Conservation (phyloP, 495 filamentous ascomycete genomes). For the Massariosphaeria phaeospora region DNA sequence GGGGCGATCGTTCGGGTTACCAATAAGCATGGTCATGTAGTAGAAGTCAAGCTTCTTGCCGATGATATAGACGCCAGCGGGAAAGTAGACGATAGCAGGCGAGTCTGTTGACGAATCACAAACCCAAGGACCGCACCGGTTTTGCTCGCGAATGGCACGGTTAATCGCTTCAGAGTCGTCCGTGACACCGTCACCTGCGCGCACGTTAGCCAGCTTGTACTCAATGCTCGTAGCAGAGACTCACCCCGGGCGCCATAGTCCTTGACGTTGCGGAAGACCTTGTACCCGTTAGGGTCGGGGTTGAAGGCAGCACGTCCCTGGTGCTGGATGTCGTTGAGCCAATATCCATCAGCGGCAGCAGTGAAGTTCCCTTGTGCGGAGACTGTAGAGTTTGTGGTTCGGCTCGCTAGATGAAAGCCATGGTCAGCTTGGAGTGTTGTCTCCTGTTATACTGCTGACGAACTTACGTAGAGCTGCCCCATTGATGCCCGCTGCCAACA, state of each 20-base stretch:
- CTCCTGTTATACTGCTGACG: neutral
- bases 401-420: neutral
- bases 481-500: slow-evolving; percentile 11
- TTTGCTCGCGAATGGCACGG: slow-evolving; percentile 67
- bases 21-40: slow-evolving; percentile 44
- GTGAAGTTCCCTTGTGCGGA: neutral
- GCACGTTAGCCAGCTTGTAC: slow-evolving; percentile 12
- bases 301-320: slow-evolving; percentile 36
- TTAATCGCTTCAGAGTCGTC: slow-evolving; percentile 93
- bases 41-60: slow-evolving; percentile 31
- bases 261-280: slow-evolving; percentile 82
- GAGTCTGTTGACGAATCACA: slow-evolving; percentile 80
- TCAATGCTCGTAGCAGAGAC: neutral
- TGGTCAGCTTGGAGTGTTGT: neutral
- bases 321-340: slow-evolving; percentile 28
- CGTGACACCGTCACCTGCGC: slow-evolving; percentile 63
- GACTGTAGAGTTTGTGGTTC: neutral
- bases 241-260: slow-evolving; percentile 46
- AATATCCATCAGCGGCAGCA: slow-evolving; percentile 7
- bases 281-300: slow-evolving; percentile 46
- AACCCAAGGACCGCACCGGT: slow-evolving; percentile 61
- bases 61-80: slow-evolving; percentile 38
- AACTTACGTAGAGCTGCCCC: neutral
- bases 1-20: slow-evolving; percentile 39
- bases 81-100: slow-evolving; percentile 41